Evolutionary conservation across 2,329 filamentous ascomycete species (phyloP), one percentile per base, ranked within the genome.

Genomic region (Waltergamsia citrina): DNA sequence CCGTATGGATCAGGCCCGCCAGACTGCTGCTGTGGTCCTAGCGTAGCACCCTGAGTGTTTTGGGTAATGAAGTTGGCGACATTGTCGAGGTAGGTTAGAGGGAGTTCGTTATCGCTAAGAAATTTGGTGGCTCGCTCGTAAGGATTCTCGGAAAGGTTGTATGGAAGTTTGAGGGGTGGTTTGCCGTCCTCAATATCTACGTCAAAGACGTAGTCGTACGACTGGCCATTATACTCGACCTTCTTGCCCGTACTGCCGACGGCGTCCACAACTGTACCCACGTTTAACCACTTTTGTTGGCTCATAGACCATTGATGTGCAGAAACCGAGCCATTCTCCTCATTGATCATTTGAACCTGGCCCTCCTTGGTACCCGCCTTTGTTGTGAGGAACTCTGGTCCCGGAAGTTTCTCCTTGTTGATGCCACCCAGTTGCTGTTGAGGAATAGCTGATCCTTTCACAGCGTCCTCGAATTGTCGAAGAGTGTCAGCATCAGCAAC

Each of bases 161-260:
- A 96, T 0, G 90, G 87, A n/a, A 96, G 69, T 57, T 95, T 95
- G 29, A 96, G 66, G 1, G 90, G 78, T 10, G 90, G 88, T 50
- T 93, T 90, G 34, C 87, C 90, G 49, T 95, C 90, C 53, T 94
- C 85, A 41, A 95, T 93, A 47, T 94, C 88, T 18, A 95, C 88
- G 50, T 95, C 88, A 45, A 96, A 96, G 7, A 98, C 88, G 49
- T 82, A 95, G 52, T 98, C 92, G 54, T 94, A 98, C 40, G 90
- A 84, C 51, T 94, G 76, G 21, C 90, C 90, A 2, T 84, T 67
- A 51, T 90, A 81, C 38, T 79, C 70, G 7, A 77, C 75, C 59
- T 88, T 87, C 38, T 77, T 77, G 9, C 85, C 84, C 43, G 78
- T 85, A 51, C 86, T 93, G 24, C 82, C 86, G 5, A 82, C 84